Conservation (phyloP, 2,329 filamentous ascomycete genomes). For the Aspergillus candidus region DNA sequence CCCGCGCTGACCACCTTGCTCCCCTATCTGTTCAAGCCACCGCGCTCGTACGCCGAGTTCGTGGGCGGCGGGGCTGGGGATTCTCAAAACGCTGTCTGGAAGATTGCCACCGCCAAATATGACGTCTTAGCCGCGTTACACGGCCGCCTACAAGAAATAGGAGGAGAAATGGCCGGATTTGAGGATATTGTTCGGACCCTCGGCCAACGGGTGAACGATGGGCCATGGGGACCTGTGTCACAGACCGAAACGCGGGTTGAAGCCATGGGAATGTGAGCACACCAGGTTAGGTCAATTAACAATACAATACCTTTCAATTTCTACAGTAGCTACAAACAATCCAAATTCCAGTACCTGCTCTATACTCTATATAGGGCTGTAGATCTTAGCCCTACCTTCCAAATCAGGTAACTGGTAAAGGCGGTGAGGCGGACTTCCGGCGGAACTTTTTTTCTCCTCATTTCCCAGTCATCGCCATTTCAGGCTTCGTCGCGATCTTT, state of each 20-base stretch:
- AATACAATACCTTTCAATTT: constrained; percentile 1
- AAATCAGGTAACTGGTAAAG: constrained; percentile 5
- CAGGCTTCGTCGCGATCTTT: neutral
- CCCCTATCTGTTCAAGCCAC: constrained; percentile 53
- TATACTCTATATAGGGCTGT: constrained; percentile 2
- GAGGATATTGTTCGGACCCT: constrained; percentile 38
- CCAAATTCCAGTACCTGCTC: neutral
- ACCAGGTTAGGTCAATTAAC: no score
- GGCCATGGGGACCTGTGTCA: constrained; percentile 34
- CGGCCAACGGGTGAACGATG: constrained; percentile 36
- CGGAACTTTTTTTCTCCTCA: constrained; percentile 19
- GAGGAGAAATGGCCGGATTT: constrained; percentile 27
- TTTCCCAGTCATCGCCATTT: neutral
- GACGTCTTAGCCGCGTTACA: constrained; percentile 50
- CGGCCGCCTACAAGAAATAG: constrained; percentile 34
- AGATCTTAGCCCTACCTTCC: constrained; percentile 11
- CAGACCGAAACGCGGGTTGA: constrained; percentile 30
- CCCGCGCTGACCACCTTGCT: constrained; percentile 46
- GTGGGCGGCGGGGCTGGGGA: constrained; percentile 52
- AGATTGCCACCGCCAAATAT: constrained; percentile 53
- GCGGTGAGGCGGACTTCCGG: constrained; percentile 19
- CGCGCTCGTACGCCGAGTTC: constrained; percentile 53
- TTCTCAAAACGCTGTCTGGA: constrained; percentile 52
- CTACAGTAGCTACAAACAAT: neutral
- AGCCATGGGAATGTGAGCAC: constrained; percentile 29